Conservation (phyloP, 257 asterid species). For the Nicotiana knightiana region DNA sequence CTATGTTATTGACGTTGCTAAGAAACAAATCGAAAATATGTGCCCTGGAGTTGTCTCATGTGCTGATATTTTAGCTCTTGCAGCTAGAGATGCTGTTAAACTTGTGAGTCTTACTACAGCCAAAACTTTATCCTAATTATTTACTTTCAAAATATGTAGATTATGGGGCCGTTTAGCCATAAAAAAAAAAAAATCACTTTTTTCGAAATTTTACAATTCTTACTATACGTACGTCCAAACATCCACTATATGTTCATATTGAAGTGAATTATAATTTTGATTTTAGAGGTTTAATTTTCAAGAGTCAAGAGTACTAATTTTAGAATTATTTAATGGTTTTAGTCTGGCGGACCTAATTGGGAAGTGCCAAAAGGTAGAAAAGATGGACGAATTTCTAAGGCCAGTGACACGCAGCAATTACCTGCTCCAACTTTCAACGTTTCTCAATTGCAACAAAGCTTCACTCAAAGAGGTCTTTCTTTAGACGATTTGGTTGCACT, state of each 20-base stretch:
- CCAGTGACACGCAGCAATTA: constrained; percentile 45
- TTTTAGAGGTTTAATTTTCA: not conserved
- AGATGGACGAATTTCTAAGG: constrained; percentile 69
- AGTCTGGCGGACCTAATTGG: constrained; percentile 90
- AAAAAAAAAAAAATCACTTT: too few species aligned
- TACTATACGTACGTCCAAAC: too few species aligned
- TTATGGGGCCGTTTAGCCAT: too few species aligned
- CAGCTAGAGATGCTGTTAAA: constrained; percentile 72
- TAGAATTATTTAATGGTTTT: not conserved
- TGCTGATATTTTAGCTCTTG: constrained; percentile 79
- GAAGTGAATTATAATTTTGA: not conserved
- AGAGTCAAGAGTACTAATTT: not conserved
- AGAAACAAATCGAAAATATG: constrained; percentile 48
- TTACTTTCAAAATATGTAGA: not conserved
- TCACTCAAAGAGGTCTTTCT: constrained; percentile 73
- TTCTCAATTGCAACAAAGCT: constrained; percentile 70
- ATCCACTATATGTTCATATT: not conserved
- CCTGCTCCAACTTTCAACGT: constrained; percentile 70
- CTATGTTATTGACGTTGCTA: constrained; percentile 64
- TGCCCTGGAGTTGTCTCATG: constrained; percentile 90
- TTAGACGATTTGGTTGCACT: constrained; percentile 66
- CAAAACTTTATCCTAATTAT: not conserved
- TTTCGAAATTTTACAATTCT: too few species aligned
- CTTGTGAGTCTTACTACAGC: constrained; percentile 37
- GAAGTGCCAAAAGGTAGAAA: constrained; percentile 74